These are phyloP conservation scores for Chenopodium formosanum DNA, from an alignment of 148 eudicot species.

Conservation along the genomic window DNA sequence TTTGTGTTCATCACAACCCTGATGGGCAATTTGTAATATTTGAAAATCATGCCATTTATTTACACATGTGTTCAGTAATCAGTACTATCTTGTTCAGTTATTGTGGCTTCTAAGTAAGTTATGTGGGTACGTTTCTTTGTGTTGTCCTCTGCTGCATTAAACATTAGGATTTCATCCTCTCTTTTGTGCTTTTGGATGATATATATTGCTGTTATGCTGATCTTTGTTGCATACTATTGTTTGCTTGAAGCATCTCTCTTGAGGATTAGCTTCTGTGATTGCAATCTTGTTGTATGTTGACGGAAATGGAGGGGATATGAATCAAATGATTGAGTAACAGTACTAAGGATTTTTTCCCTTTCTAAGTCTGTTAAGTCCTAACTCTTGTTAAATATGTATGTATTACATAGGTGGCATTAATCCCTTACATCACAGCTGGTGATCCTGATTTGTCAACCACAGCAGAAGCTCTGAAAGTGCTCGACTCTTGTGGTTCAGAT, in stretches of 20 bases:
- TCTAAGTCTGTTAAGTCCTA: background rate
- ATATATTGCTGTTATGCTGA: background rate
- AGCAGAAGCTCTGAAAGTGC: constrained; percentile 77
- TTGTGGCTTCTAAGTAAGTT: background rate
- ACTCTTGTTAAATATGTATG: constrained; percentile 19
- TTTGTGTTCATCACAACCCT: background rate
- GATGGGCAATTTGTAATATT: background rate
- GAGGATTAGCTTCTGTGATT: background rate
- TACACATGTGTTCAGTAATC: background rate
- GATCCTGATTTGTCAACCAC: constrained; percentile 91
- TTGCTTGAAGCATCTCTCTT: background rate
- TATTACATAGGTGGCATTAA: constrained; percentile 71
- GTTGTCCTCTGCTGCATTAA: background rate
- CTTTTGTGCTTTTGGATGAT: background rate
- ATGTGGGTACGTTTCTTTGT: background rate
- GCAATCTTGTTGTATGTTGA: background rate
- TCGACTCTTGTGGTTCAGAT: constrained; percentile 85
- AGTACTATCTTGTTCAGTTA: no score
- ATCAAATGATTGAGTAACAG: background rate
- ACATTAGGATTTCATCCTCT: background rate
- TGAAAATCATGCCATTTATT: background rate
- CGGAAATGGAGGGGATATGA: no score
- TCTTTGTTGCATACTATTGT: background rate
- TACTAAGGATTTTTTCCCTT: background rate
- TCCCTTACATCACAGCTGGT: constrained; percentile 94